Evolutionary conservation across 768 basidiomycete species (phyloP), one percentile per base, ranked within the genome.

Genomic region (Mycena sanguinolenta): DNA sequence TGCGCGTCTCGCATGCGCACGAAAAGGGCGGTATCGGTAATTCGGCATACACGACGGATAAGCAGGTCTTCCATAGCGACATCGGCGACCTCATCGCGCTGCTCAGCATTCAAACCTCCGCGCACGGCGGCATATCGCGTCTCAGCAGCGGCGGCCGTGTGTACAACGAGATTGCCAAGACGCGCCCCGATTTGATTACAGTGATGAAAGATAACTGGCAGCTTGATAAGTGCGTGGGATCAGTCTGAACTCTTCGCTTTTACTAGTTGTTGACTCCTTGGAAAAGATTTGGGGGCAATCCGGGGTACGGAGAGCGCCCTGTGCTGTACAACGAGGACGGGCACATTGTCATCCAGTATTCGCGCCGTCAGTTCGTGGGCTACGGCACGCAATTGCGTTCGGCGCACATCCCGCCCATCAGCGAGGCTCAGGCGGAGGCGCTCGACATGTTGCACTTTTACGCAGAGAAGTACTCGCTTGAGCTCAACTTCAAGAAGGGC

Each of bases 31-130:
- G 79, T 19, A 83, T 84, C 55, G 83, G 84, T 10, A 82, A 83
- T 59, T 79, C 84, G 16, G 85, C 85, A 42, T 85, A 85, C 71
- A 87, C 84, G 4, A 87, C 84, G 2, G 84, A 86, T 75, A 85
- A 83, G 67, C 85, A 86, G 71, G 85, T 86, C 25, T 87, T 87
- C 78, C 85, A 86, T 69, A 85, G 84, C 1, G 85, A 86, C 66
- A 79, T 83, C 39, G 85, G 86, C 0, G 84, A 85, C 72, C 76
- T 86, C 54, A 84, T 87, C 69, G 82, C 84, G 7, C 76, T 86
- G 34, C 78, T 86, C 63, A 82, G 84, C 2, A 77, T 86, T 38
- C 79, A 84, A 63, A 76, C 78, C 8, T 84, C 86, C 10, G 83
- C 80, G 32, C 81, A 83, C 58, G 86, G 86, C 16, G 86, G 86